A percentile compares a stretch with the other conserved stretches of the same genome.
Conservation (phyloP, 2,329 filamentous ascomycete genomes). For the Claviceps spartinae region DNA sequence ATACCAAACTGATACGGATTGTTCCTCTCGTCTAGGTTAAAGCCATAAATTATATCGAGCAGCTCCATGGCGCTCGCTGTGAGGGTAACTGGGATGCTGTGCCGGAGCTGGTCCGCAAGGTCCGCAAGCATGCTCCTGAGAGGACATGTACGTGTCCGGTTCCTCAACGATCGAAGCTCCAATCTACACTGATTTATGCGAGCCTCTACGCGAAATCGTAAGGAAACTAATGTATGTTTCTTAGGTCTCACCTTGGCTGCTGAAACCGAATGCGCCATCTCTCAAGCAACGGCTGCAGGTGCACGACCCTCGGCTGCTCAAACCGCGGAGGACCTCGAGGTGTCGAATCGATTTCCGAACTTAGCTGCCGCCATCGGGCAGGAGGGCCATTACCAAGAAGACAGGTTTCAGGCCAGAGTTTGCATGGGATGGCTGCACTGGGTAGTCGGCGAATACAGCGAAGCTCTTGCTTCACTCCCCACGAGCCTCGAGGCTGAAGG, state of each 20-base stretch:
- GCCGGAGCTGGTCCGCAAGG: conserved; percentile 80
- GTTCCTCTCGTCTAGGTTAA: conserved; percentile 43
- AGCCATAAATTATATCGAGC: conserved; percentile 65
- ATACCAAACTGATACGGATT: conserved; percentile 6
- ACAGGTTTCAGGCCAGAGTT: conserved; percentile 65
- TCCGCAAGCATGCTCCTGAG: conserved; percentile 83
- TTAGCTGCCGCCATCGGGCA: conserved; percentile 44
- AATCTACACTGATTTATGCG: no score
- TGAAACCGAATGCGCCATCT: conserved; percentile 53
- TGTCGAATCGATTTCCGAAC: conserved; percentile 31
- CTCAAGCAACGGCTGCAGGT: conserved; percentile 33
- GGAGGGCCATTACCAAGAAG: conserved; percentile 39
- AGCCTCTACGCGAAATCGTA: neutral
- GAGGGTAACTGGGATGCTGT: conserved; percentile 77
- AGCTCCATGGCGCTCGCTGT: conserved; percentile 76
- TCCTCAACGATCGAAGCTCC: neutral
- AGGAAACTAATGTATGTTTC: neutral
- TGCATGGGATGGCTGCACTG: conserved; percentile 80
- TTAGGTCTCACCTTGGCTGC: conserved; percentile 57
- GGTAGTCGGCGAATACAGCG: conserved; percentile 53
- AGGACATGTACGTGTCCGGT: conserved; percentile 54
- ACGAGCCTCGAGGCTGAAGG: conserved; percentile 44
- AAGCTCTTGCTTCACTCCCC: conserved; percentile 49
- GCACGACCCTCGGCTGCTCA: conserved; percentile 28
- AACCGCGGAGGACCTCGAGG: conserved; percentile 30